Evolutionary conservation across 1,139 yeast species (phyloP).

Genomic region (Hansenula anomala): DNA sequence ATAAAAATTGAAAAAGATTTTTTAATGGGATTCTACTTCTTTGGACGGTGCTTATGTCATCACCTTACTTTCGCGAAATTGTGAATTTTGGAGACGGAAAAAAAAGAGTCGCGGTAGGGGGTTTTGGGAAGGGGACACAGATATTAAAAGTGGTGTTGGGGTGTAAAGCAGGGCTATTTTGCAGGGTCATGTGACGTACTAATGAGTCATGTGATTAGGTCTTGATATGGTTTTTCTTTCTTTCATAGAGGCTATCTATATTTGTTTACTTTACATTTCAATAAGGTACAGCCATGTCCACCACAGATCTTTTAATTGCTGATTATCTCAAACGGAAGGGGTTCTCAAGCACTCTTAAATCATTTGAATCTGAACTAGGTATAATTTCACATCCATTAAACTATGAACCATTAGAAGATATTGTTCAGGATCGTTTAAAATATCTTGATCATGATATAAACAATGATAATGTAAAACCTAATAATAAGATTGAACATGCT

Average conservation of each 20-base stretch:
- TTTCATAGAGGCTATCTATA: too few species aligned
- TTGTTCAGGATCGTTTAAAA: constrained; percentile 46
- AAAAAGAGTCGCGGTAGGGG: too few species aligned
- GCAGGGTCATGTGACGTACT: too few species aligned
- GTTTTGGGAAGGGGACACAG: neutral
- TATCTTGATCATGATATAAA: constrained; percentile 24
- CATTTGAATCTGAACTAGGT: constrained; percentile 45
- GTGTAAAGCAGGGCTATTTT: too few species aligned
- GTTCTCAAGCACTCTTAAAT: constrained; percentile 37
- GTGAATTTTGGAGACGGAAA: too few species aligned
- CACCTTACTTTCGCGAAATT: too few species aligned
- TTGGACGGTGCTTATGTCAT: neutral
- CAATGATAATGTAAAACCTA: too few species aligned
- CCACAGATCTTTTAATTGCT: constrained; percentile 42
- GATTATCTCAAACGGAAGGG: constrained; percentile 48
- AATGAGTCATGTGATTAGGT: too few species aligned
- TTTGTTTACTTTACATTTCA: too few species aligned
- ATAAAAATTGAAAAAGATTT: neutral
- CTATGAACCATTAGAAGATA: constrained; percentile 45
- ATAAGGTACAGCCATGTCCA: constrained; percentile 8
- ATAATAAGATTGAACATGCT: too few species aligned
- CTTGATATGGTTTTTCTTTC: too few species aligned
- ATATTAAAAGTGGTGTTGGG: neutral
- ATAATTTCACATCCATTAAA: constrained; percentile 23
- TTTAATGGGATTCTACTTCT: too few species aligned